Percentiles rank a stretch among this genome's conserved stretches.
These are phyloP conservation scores for Phytophthora litchii DNA, from an alignment of 352 stramenopile genomes.

Conservation along the genomic window DNA sequence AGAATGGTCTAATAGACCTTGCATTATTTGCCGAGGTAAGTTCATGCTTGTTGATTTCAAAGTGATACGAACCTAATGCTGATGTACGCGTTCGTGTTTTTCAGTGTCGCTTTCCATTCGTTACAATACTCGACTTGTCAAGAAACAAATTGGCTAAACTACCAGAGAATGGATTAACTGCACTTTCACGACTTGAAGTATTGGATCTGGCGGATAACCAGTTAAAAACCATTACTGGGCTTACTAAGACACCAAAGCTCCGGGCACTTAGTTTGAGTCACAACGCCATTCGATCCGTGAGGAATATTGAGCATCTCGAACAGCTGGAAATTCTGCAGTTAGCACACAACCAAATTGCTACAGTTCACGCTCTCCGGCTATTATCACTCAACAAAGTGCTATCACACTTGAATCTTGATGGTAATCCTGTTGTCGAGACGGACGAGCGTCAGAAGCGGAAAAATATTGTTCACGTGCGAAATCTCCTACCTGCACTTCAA, in stretches of 20 bases:
- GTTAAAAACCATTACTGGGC: slow-evolving; percentile 57
- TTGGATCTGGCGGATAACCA: slow-evolving; percentile 68
- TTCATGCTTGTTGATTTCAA: neutral
- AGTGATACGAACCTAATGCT: neutral
- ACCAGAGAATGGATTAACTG: slow-evolving; percentile 46
- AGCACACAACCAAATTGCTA: slow-evolving; percentile 54
- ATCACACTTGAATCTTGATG: slow-evolving; percentile 71
- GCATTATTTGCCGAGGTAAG: slow-evolving; percentile 64
- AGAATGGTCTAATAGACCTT: slow-evolving; percentile 60
- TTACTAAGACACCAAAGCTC: slow-evolving; percentile 62
- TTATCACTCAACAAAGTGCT: slow-evolving; percentile 82
- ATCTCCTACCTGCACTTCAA: slow-evolving; percentile 69
- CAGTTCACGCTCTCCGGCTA: slow-evolving; percentile 56
- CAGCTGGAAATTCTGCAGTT: slow-evolving; percentile 66
- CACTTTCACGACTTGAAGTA: slow-evolving; percentile 70
- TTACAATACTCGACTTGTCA: slow-evolving; percentile 63
- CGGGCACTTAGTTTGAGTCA: slow-evolving; percentile 62
- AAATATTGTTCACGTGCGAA: slow-evolving; percentile 78
- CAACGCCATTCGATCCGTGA: slow-evolving; percentile 66
- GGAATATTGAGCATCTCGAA: slow-evolving; percentile 76
- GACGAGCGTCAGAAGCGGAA: slow-evolving; percentile 71
- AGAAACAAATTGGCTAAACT: slow-evolving; percentile 68
- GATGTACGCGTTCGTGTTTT: slow-evolving; percentile 8
- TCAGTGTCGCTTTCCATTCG: slow-evolving; percentile 67
- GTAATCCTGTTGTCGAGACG: slow-evolving; percentile 69